phyloP scores from a whole-genome alignment of 306 rosid species.

The Ziziphus jujuba region DNA sequence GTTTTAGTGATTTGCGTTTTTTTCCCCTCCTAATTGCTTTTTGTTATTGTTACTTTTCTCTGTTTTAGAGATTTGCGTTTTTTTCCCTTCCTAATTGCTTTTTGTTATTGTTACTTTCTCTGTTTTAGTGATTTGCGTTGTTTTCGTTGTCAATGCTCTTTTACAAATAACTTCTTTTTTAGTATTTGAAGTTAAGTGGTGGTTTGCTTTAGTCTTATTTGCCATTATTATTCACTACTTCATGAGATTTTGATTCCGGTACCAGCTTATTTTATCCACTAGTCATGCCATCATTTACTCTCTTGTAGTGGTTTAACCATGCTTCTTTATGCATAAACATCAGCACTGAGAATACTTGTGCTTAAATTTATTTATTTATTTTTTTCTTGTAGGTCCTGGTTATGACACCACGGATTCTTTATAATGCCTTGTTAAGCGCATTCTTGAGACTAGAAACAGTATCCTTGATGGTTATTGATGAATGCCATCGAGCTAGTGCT shows the following conservation, averaged over 20 bases:
- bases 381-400: conserved; percentile 60
- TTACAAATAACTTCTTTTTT: background rate
- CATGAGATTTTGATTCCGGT: too few relatives aligned
- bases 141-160: conserved; percentile 13
- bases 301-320: background rate
- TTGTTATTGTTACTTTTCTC: too few relatives aligned
- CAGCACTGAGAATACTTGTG: background rate
- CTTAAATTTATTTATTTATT: background rate
- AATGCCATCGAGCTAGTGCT: conserved; percentile 82
- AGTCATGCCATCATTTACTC: too few relatives aligned
- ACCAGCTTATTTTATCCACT: too few relatives aligned
- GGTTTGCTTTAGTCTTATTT: background rate
- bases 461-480: conserved; percentile 76
- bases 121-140: conserved; percentile 2
- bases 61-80: background rate
- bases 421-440: conserved; percentile 82
- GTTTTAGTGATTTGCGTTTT: too few relatives aligned
- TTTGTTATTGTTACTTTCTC: background rate
- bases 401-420: conserved; percentile 93
- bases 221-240: too few relatives aligned
- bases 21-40: too few relatives aligned
- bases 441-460: conserved; percentile 58
- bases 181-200: background rate
- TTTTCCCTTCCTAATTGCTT: background rate
- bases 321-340: background rate